A percentile compares a stretch with the other conserved stretches of the same genome.
Conservation (phyloP, 208 protist species). For the Trypanosoma rangeli region DNA sequence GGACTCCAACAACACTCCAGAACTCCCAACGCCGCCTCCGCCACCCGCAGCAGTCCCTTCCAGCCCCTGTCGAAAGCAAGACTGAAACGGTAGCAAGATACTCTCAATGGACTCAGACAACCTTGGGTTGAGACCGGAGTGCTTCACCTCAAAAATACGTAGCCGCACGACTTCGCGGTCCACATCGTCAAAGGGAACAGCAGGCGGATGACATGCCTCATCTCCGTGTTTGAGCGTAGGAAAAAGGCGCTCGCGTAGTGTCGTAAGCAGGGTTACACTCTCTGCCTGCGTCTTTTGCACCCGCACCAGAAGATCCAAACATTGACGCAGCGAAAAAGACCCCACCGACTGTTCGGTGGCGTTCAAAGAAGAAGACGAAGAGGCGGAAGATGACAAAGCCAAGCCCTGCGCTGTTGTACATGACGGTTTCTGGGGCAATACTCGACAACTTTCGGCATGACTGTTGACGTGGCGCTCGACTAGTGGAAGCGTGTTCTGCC, state of each 20-base stretch:
- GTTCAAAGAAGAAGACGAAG: not conserved
- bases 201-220: not conserved
- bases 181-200: conserved; percentile 14
- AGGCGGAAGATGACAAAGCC: not conserved
- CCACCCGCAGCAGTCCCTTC: not conserved
- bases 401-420: not conserved
- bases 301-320: conserved; percentile 22
- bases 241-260: conserved; percentile 15
- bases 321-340: conserved; percentile 2
- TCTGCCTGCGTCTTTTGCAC: conserved; percentile 21
- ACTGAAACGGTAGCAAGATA: conserved; percentile 18
- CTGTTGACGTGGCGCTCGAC: not conserved
- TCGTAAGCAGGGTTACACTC: conserved; percentile 7
- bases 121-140: conserved; percentile 10
- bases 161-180: conserved; percentile 24
- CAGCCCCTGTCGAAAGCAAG: conserved; percentile 1
- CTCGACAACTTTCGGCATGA: not conserved
- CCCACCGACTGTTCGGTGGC: not conserved
- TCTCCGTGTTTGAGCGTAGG: not conserved
- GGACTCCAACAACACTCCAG: conserved; percentile 1
- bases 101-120: conserved; percentile 15
- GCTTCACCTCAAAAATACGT: conserved; percentile 26
- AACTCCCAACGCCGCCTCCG: not conserved
- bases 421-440: not conserved
- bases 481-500: not conserved